Evolutionary conservation across 1,284 basidiomycete species (phyloP), one percentile per base, ranked within the genome.

Genomic region (Naganishia albida): DNA sequence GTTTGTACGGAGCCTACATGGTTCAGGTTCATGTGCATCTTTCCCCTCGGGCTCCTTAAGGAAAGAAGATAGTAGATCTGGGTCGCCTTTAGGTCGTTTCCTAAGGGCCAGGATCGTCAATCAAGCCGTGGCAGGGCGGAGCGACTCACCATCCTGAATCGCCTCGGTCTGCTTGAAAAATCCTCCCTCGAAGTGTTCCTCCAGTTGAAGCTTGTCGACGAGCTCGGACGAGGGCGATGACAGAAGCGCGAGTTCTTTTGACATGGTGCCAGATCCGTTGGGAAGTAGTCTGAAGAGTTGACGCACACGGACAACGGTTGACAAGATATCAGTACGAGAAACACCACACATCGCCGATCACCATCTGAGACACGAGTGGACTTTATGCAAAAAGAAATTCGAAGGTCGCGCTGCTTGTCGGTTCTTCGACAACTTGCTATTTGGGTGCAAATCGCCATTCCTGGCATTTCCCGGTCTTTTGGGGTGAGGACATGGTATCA

Each of bases 1-100:
- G 7, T 12, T 18, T 12, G n/a, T 3, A n/a, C n/a, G 1, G 12
- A n/a, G 12, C 73, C 68, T 51, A 77, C 75, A 26, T 72, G 66
- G 34, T 73, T 70, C 20, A 69, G 44, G 69, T 79, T 78, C 71
- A 75, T 72, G 65, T 78, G 76, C 73, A 77, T 74, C 30, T 67
- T 68, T 2, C 76, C 75, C n/a, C 72, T 62, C 12, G 69, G 67
- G 2, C 68, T 71, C 4, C 71, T 71, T 16, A 72, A 68, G 0
- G 72, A 73, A 6, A 78, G 66, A 18, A 78, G 71, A 57, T 78
- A 78, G 64, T 73, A 77, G 63, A 77, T 77, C 53, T 72, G 68
- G 46, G 72, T 74, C 18, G 71, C 72, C 34, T 71, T 72, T 15
- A 68, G 48, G 30, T 66, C 25, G 63, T 66, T 40, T 18, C 59